Conservation (phyloP, 305 asterid species). For the Solanum hybrid region DNA sequence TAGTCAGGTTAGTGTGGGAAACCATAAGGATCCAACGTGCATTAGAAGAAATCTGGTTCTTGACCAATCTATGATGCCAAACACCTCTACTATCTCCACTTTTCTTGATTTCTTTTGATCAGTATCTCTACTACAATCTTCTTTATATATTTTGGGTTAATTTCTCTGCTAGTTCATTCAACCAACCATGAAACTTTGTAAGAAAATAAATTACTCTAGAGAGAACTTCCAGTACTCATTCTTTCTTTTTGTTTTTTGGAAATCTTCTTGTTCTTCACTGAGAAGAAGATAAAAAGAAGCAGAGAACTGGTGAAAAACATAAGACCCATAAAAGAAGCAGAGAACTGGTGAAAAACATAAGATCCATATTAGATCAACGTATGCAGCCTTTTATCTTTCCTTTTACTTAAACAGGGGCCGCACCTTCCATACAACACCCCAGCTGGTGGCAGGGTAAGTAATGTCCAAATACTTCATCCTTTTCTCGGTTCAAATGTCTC, state of each 20-base stretch:
- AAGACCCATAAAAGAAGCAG: not conserved
- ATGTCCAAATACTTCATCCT: not conserved
- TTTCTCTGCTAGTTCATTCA: not conserved
- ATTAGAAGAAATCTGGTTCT: not conserved
- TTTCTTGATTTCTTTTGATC: not conserved
- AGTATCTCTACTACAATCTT: not conserved
- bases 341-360: not conserved
- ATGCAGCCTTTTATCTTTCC: not conserved
- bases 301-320: not conserved
- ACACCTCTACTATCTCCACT: not conserved
- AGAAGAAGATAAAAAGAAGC: not conserved
- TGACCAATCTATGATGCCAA: not conserved
- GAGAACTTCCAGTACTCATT: not conserved
- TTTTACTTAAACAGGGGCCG: not conserved
- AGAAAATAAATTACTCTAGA: not conserved
- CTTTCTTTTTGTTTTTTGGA: not conserved
- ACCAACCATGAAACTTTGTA: not conserved
- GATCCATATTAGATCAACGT: not conserved
- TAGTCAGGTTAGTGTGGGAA: not conserved
- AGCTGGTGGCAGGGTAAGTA: not conserved
- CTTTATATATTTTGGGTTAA: not conserved
- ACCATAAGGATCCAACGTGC: not conserved
- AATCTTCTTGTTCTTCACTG: not conserved
- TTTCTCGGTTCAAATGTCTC: not conserved
- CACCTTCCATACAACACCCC: not conserved